Evolutionary conservation across 2,329 filamentous ascomycete species (phyloP).

Genomic region (Emericellopsis atlantica): DNA sequence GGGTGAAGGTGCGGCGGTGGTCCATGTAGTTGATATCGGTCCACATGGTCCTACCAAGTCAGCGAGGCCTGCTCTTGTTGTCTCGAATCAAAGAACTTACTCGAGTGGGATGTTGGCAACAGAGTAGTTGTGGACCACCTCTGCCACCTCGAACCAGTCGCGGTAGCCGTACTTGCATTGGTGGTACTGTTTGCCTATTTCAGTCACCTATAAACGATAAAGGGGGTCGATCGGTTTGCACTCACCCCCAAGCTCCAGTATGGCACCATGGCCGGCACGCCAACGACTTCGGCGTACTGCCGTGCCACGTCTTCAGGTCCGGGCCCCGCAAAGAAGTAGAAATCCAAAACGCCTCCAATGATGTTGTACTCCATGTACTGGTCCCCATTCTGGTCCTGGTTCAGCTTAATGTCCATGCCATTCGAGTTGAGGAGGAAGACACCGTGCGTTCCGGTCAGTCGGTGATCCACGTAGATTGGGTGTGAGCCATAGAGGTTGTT

Average conservation of each 20-base stretch:
- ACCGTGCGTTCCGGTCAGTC: constrained; percentile 44
- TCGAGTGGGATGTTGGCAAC: constrained; percentile 57
- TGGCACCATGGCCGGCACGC: constrained; percentile 65
- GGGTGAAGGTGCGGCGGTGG: constrained; percentile 38
- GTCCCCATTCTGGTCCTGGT: constrained; percentile 36
- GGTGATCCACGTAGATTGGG: constrained; percentile 60
- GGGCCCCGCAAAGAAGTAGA: constrained; percentile 70
- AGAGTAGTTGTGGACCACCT: constrained; percentile 55
- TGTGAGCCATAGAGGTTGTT: constrained; percentile 65
- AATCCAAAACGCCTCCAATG: constrained; percentile 63
- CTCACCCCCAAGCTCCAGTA: neutral
- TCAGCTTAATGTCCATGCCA: constrained; percentile 62
- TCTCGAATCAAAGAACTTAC: constrained; percentile 1
- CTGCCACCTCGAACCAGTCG: constrained; percentile 56
- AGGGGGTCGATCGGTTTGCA: neutral
- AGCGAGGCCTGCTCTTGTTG: neutral
- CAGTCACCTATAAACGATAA: neutral
- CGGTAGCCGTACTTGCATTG: constrained; percentile 76
- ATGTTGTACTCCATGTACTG: constrained; percentile 78
- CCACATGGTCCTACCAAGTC: constrained; percentile 44
- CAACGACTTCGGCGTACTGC: constrained; percentile 56
- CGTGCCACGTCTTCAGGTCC: constrained; percentile 54
- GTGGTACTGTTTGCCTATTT: constrained; percentile 35
- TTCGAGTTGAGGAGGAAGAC: constrained; percentile 69
- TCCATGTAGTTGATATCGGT: constrained; percentile 64